Conservation (phyloP, 1,284 basidiomycete genomes). For the Ustilago tritici region DNA sequence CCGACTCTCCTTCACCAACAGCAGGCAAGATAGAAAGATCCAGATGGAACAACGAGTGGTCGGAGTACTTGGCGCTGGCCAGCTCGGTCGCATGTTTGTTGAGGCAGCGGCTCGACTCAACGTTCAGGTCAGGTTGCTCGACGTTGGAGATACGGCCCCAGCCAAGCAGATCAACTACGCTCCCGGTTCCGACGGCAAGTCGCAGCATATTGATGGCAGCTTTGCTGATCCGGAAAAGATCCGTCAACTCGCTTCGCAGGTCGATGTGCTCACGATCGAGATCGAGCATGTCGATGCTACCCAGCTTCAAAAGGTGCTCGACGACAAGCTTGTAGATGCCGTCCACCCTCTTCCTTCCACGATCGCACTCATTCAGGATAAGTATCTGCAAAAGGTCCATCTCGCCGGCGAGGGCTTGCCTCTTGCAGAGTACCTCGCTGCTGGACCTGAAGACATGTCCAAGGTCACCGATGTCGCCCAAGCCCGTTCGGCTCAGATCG, state of each 20-base stretch:
- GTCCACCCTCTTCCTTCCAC: slow-evolving; percentile 89
- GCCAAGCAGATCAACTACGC: slow-evolving; percentile 83
- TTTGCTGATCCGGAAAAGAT: slow-evolving; percentile 88
- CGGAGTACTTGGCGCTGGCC: slow-evolving; percentile 81
- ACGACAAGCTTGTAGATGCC: slow-evolving; percentile 63
- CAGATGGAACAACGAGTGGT: slow-evolving; percentile 57
- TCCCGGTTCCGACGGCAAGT: slow-evolving; percentile 43
- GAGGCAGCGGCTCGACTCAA: slow-evolving; percentile 90
- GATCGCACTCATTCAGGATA: slow-evolving; percentile 93
- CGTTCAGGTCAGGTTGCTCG: slow-evolving; percentile 87
- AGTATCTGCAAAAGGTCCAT: slow-evolving; percentile 88
- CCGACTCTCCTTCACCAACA: too few relatives aligned
- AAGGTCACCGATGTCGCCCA: slow-evolving; percentile 72
- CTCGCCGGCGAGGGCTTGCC: slow-evolving; percentile 72
- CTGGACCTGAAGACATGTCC: slow-evolving; percentile 72
- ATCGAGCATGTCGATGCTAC: slow-evolving; percentile 94
- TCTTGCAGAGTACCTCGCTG: slow-evolving; percentile 77
- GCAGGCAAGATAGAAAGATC: not conserved
- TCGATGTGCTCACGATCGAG: slow-evolving; percentile 93
- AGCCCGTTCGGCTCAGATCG: slow-evolving; percentile 70
- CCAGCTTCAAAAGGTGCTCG: slow-evolving; percentile 74
- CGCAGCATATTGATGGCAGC: slow-evolving; percentile 85
- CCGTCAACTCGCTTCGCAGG: slow-evolving; percentile 80
- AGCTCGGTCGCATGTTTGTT: slow-evolving; percentile 96
- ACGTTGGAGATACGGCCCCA: slow-evolving; percentile 81